Base-by-base conservation (phyloP, 2,329 filamentous ascomycete species). In the Fusarium redolens region DNA sequence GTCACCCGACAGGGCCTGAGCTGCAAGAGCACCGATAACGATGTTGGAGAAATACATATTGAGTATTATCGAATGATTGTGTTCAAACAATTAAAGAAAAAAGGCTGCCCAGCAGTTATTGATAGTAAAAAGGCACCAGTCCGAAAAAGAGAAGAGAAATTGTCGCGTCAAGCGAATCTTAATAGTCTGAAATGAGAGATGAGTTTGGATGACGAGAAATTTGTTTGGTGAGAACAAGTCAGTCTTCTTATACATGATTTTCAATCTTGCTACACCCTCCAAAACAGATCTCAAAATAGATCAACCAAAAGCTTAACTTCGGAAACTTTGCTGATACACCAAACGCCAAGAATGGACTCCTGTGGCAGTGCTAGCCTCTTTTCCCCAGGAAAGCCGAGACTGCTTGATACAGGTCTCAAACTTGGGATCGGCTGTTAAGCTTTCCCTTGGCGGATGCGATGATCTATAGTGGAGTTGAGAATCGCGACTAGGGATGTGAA, bases 1-100 rank as follows among this genome's bases (percentile, higher is more conserved):
- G 14, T 50, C 28, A 14, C 52, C 45, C 4, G 68, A 71, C 4
- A 71, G 18, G 3, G 68, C 68, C 22, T 71, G 68, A 8, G 67
- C 68, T 18, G 68, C 63, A 1, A 71, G 62, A 14, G 70, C 30
- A 22, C 68, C 55, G 25, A 71, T 22, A 30, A 72, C 38, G 5
- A 71, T 44, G 22, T 71, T 72, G 25, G 68, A 51, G 18, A 71
- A 59, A 45, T 64, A 57, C 68, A 71, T 71, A 0, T 30, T 71
- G 38, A 33, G 17, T 40, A 14, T 4, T 22, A 3, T 8, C 14
- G 2, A 15, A 22, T 35, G 22, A 40, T 14, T 14, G 9, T n/a
- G 7, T 6, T 30, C 10, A 15, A 20, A 14, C 15, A 33, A 35
- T 10, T 51, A 64, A n/a, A 30, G 48, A 43, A 69, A n/a, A 31